These are phyloP conservation scores for Lablab purpureus DNA, from an alignment of 306 rosid genomes.

Conservation along the genomic window DNA sequence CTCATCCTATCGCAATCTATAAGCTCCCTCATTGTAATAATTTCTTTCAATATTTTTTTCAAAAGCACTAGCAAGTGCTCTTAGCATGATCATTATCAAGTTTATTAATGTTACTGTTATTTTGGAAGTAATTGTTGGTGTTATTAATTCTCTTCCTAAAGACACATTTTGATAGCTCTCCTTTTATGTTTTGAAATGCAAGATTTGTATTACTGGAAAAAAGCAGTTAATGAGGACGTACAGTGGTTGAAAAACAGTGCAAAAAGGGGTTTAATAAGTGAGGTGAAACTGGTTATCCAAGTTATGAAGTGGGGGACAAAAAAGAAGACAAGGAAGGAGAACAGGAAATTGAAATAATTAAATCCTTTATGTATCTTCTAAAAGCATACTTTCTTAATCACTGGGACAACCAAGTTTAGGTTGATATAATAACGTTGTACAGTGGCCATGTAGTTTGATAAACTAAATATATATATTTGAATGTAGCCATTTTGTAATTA, in stretches of 20 bases:
- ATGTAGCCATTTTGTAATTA: not conserved
- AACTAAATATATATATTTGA: too few species aligned
- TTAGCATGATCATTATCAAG: not conserved
- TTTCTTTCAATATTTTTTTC: not conserved
- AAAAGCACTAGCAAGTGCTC: slow-evolving; percentile 2
- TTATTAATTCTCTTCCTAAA: not conserved
- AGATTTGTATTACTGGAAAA: not conserved
- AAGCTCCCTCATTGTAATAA: not conserved
- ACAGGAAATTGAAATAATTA: slow-evolving; percentile 2
- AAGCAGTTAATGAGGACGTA: not conserved
- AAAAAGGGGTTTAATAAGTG: not conserved
- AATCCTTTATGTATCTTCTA: not conserved
- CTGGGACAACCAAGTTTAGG: not conserved
- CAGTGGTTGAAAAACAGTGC: not conserved
- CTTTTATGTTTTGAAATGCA: too few species aligned
- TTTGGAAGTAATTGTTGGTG: not conserved
- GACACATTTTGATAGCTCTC: not conserved
- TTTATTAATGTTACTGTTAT: not conserved
- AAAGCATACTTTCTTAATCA: not conserved
- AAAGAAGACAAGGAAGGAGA: slow-evolving; percentile 10
- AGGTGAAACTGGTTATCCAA: not conserved
- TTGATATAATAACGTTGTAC: not conserved
- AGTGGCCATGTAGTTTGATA: not conserved
- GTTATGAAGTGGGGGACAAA: slow-evolving; percentile 1
- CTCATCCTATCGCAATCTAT: not conserved